Evolutionary conservation across 2,329 filamentous ascomycete species (phyloP).

Genomic region (Talaromyces sp.): DNA sequence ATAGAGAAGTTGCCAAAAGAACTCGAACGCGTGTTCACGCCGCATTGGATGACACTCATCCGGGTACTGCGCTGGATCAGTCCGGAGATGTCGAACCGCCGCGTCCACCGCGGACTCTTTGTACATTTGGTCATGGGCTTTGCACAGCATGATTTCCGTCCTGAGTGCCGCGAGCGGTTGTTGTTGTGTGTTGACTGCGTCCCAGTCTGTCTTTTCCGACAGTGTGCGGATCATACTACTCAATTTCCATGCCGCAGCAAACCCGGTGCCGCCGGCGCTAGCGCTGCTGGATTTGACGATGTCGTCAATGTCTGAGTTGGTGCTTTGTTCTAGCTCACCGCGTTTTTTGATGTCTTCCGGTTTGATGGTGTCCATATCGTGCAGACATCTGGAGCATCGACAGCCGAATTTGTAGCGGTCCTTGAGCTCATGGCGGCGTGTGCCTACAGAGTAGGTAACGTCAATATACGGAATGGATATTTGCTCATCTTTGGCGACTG

Average conservation of each 20-base stretch:
- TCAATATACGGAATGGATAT: slow-evolving; percentile 64
- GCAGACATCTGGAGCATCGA: slow-evolving; percentile 52
- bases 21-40: slow-evolving; percentile 46
- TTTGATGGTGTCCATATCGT: slow-evolving; percentile 12
- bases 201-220: slow-evolving; percentile 1
- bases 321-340: slow-evolving; percentile 21
- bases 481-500: slow-evolving; percentile 57
- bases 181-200: slow-evolving; percentile 3
- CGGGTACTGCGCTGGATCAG: slow-evolving; percentile 54
- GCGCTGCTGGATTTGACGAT: background rate
- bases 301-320: slow-evolving; percentile 22
- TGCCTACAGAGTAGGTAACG: slow-evolving; percentile 50
- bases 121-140: slow-evolving; percentile 46
- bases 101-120: slow-evolving; percentile 52
- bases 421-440: slow-evolving; percentile 54
- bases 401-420: slow-evolving; percentile 61
- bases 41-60: slow-evolving; percentile 54
- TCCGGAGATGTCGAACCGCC: slow-evolving; percentile 51
- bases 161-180: slow-evolving; percentile 58
- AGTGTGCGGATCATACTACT: slow-evolving; percentile 19
- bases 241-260: background rate
- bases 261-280: too few relatives aligned
- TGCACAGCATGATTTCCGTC: slow-evolving; percentile 52
- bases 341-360: background rate
- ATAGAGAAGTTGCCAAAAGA: slow-evolving; percentile 24